Evolutionary conservation across 129 eudicot genomes (phyloP), one percentile per base, ranked within the genome.

Genomic region (Scalesia atractyloides): DNA sequence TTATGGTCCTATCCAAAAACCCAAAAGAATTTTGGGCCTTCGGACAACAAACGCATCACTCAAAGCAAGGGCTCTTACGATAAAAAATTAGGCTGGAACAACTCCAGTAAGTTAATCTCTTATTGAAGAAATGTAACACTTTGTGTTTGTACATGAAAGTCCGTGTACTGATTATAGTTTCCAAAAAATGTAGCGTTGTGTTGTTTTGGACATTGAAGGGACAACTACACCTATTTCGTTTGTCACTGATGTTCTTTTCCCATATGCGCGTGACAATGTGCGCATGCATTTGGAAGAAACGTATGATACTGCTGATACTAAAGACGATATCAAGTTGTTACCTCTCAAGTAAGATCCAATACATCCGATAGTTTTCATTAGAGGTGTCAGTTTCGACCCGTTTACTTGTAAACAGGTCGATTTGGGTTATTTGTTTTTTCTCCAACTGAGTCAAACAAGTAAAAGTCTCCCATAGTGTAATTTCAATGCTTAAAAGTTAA

Each of bases 171-270:
- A 22, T 44, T 69, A 43, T 64, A 24, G 22, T 19, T 36, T 14
- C 67, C 16, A 41, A 49, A 51, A 39, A 20, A 22, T 51, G 82
- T 87, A 94, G 97, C 84, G 80, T 16, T 94, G 93, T 86, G 88
- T 94, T 66, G 93, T 94, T 69, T 82, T 95, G 64, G 99, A 95
- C 79, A 95, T 95, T 78, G 99, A 95, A 81, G 99, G 97, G 66
- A 95, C 99, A 19, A 90, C 97, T 51, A 95, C 99, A 5, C 99
- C 97, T 3, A 95, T 95, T 74, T 86, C 96, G 16, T 95, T 88
- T 76, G 99, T 90, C 34, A 81, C 99, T 19, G 99, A 90, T 78
- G 96, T 95, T 79, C 96, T 95, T 61, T 95, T 95, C 72, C 99
- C 99, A 10, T 95, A 88, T 83, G 99, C 99, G 53, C 91, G 87